These are phyloP conservation scores for Diaporthe humulicola DNA, from an alignment of 2,329 filamentous ascomycete species.

Conservation along the genomic window DNA sequence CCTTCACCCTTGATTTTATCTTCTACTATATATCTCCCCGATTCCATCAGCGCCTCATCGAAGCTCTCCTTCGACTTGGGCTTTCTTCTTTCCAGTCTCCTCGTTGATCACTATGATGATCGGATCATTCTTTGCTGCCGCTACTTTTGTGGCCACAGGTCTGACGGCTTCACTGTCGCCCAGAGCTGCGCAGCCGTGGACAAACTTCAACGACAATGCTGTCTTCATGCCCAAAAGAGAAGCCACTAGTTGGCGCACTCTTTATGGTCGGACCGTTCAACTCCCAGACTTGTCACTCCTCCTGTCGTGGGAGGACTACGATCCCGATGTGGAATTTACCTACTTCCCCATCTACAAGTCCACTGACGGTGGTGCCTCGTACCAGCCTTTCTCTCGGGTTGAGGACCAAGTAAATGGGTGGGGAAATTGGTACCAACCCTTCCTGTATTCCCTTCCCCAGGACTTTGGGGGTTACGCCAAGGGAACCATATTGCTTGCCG, in stretches of 20 bases:
- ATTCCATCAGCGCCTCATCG: not conserved
- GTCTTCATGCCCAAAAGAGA: not conserved
- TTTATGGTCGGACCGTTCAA: not conserved
- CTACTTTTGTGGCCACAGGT: not conserved
- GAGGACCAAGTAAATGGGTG: slow-evolving; percentile 73
- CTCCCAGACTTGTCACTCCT: slow-evolving; percentile 12
- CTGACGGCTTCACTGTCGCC: not conserved
- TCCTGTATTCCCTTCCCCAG: slow-evolving; percentile 72
- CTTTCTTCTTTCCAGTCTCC: not conserved
- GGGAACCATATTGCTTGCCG: slow-evolving; percentile 74
- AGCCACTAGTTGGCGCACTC: slow-evolving; percentile 9
- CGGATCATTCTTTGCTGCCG: not conserved
- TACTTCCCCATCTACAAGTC: slow-evolving; percentile 67
- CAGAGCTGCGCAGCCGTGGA: not conserved
- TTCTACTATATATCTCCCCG: no score
- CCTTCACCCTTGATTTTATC: not conserved
- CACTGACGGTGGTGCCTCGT: slow-evolving; percentile 66
- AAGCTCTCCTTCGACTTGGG: not conserved
- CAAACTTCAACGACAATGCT: slow-evolving; percentile 11
- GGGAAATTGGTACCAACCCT: slow-evolving; percentile 78
- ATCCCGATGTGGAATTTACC: not conserved
- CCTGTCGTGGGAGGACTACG: slow-evolving; percentile 19
- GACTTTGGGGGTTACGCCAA: slow-evolving; percentile 68
- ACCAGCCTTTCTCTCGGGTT: slow-evolving; percentile 73
- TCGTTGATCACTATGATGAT: not conserved